Evolutionary conservation across 2,329 filamentous ascomycete genomes (phyloP), one percentile per base, ranked within the genome.

Genomic region (Sarocladium strictum): DNA sequence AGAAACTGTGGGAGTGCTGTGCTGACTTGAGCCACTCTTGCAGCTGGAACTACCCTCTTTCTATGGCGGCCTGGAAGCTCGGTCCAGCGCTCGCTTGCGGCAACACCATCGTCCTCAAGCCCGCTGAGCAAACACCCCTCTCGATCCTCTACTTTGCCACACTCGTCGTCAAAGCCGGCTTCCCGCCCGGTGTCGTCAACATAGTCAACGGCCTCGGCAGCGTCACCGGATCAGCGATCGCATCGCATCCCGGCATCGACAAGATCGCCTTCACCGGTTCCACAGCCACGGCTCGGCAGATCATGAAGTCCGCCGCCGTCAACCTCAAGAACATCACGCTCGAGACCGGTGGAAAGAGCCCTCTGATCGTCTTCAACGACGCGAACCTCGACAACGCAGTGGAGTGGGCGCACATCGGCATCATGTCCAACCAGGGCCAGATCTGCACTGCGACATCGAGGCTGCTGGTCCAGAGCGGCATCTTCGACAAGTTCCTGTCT

Each of bases 251-350:
- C 9, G 75, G 76, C 35, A 78, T 90, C 19, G 83, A 87, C 63
- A 89, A 89, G 72, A 75, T 90, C 55, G 84, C 86, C 0, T 90
- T 90, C 61, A 90, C 86, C 0, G 86, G 86, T 41, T 84, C 79
- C 15, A 89, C 85, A 1, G 73, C 72, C 1, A 89, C 86, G 1
- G 86, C 81, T 7, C 77, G 78, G 37, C 75, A 82, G 60, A 85
- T 89, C 57, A 87, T 88, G 84, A 84, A 84, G 61, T 73, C 78
- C 68, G 85, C 86, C 0, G 74, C 81, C 3, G 70, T 76, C 0
- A 86, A 72, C 26, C 67, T 79, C 62, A 83, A 83, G 67, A 81
- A 80, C 62, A 75, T 83, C 45, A 81, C 79, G 2, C 70, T 83
- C 19, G 80, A 83, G 65, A 78, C 78, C 11, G 81, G 81, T 43